Conservation (phyloP, 345 rosid genomes). For the Alliaria petiolata region DNA sequence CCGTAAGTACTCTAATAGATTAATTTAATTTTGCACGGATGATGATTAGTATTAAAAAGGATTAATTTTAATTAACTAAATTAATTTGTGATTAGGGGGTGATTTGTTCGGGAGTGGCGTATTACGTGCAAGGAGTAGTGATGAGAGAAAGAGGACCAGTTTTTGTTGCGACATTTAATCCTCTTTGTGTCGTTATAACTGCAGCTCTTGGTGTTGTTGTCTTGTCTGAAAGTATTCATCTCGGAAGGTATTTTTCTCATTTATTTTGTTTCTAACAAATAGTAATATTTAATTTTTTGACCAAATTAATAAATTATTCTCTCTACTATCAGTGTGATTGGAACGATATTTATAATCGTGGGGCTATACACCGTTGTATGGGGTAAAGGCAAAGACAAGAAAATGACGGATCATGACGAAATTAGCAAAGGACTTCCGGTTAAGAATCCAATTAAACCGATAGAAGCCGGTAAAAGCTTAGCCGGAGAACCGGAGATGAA, state of each 20-base stretch:
- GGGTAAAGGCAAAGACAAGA: constrained; percentile 85
- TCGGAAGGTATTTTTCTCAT: constrained; percentile 63
- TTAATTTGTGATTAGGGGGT: constrained; percentile 55
- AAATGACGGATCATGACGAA: constrained; percentile 15
- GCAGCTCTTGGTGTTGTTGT: constrained; percentile 61
- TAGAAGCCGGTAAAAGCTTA: constrained; percentile 11
- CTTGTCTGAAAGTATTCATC: constrained; percentile 66
- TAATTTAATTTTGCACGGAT: background rate
- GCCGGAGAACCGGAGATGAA: constrained; percentile 17
- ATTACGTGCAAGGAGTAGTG: constrained; percentile 75
- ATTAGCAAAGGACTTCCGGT: constrained; percentile 45
- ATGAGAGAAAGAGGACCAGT: constrained; percentile 77
- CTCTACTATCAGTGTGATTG: constrained; percentile 56
- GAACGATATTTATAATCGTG: constrained; percentile 67
- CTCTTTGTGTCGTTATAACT: constrained; percentile 84
- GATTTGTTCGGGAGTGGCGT: constrained; percentile 88
- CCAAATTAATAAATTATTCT: background rate
- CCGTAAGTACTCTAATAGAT: constrained; percentile 50
- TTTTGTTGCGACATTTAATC: constrained; percentile 80
- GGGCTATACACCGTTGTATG: constrained; percentile 87
- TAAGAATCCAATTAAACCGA: constrained; percentile 25
- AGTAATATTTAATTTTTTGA: background rate
- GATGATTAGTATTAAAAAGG: background rate
- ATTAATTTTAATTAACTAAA: background rate
- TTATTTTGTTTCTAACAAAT: background rate